Evolutionary conservation across 345 rosid species (phyloP), one percentile per base, ranked within the genome.

Genomic region (Corymbia maculata): DNA sequence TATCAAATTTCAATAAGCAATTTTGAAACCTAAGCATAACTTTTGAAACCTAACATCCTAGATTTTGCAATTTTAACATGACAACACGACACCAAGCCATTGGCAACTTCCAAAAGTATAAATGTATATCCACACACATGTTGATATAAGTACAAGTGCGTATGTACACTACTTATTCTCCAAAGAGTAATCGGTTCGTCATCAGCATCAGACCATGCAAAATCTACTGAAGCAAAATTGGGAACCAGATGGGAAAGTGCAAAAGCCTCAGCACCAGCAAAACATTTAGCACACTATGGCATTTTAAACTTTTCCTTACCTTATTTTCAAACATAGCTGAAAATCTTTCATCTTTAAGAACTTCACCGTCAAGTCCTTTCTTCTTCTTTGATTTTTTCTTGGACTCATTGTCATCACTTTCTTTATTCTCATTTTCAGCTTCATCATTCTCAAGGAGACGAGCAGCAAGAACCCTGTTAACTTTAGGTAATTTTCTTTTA

Each of bases 381-480:
- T 93, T 97, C 91, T 93, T 97, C 95, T 93, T 96, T 14, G 94
- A 93, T 87, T 86, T 92, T 93, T 94, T 97, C 92, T 94, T 94
- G 19, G 87, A 86, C 87, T 95, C 98, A 87, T 86, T 91, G 50
- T 89, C 95, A 32, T 84, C 94, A 42, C 28, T 75, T 75, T 21
- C 84, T 82, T 91, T 92, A 87, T 88, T 92, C 82, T 92, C 95
- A 85, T 92, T 93, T 89, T 93, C 97, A 59, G 85, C 92, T 86
- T 93, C 97, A 89, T 95, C 98, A 49, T 92, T 90, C 86, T 93
- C 91, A 86, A 92, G 89, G 80, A 96, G 92, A 86, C 88, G 85
- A 51, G 87, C 94, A 85, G 98, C 98, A 87, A 97, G 94, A n/a
- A 87, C 91, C 70, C 94, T 90, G 92, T 97, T 96, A 90, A 94